Base-by-base conservation (phyloP, 257 asterid genomes). In the Plantago elongata region DNA sequence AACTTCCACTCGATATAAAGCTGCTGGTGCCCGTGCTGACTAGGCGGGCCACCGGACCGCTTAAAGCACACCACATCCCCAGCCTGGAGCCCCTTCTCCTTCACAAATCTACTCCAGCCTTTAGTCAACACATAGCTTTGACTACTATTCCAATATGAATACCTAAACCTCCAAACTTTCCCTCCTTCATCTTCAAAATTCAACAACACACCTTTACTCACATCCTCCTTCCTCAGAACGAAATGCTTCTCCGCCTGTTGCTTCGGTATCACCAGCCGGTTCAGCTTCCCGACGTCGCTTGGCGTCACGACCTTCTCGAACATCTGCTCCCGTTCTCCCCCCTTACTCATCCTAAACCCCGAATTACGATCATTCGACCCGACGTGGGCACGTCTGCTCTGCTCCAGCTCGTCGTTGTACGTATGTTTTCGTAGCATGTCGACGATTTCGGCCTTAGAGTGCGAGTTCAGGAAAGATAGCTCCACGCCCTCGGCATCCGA, bases 341-440 rank as follows among this genome's bases (percentile, higher is more conserved):
- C 13, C 38, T 13, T 12, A 8, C 42, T 13, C 29, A 9, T 5
- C 58, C 17, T 10, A 18, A 1, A 18, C 3, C 14, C 34, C 38
- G n/a, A 15, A 17, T 15, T 22, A 18, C 9, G 38, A 5, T 5
- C 1, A 51, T 15, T 5, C 38, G 4, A 10, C 27, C 12, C 12
- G 0, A 10, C 15, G 5, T 13, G 13, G 8, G 47, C 46, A 9
- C 30, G 70, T 51, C 80, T 63, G 69, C 90, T 78, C 63, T 90
- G 96, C 42, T 85, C 90, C 5, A 90, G 78, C 69, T 90, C 97
- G 47, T 90, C 97, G 7, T 2, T 42, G 73, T 90, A 90, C 3
- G 97, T 90, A 69, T 90, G 97, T 46, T 90, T 90, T 0, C 97
- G 64, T 3, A 90, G 75, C 97, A 90, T 90, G 72, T 90, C 97